Base-by-base conservation (phyloP, 2,329 filamentous ascomycete genomes). In the Botrytis cinerea region DNA sequence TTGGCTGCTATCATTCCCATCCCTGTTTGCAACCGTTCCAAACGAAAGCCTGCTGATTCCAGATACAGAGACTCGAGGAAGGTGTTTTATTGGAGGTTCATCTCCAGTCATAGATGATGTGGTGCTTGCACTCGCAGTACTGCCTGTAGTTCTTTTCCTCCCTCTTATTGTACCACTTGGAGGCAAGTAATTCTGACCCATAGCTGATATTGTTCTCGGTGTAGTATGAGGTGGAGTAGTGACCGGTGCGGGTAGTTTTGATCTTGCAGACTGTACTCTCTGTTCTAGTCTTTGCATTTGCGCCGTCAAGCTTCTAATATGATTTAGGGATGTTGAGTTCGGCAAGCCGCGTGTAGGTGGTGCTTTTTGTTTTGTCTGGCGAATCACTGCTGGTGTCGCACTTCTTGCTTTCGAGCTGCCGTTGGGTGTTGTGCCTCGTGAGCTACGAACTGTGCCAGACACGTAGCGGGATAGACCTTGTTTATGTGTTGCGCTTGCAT, bases 231-330 rank as follows among this genome's bases (percentile, higher is more conserved):
- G 94, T 7, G 95, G 94, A 0, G 92, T 96, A 72, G 86, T 87
- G 12, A 89, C 87, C 3, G 95, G 93, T 1, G 92, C 93, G 3
- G 96, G 96, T 32, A 99, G 88, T 83, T 96, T 97, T 57, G 95
- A 98, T 78, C 94, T 91, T 28, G 92, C 96, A 38, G 92, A 94
- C 75, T 98, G 94, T 16, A 99, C 95, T 62, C 96, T 90, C 76
- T 96, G 93, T 82, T 98, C 96, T 75, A 99, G 90, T 77, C 94
- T 93, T 83, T 98, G 94, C 94, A 98, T 98, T 84, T 98, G 96
- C 43, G 94, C 95, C 74, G 97, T 97, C 76, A 99, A 90, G 45
- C 92, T 92, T 76, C 95, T 93, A 80, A 99, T 97, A 81, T 99
- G 96, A 77, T 93, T 92, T 68, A 99, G 89, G 2, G 96, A 98